These are phyloP conservation scores for Tulasnella calospora DNA, from an alignment of 768 basidiomycete genomes.

Conservation along the genomic window DNA sequence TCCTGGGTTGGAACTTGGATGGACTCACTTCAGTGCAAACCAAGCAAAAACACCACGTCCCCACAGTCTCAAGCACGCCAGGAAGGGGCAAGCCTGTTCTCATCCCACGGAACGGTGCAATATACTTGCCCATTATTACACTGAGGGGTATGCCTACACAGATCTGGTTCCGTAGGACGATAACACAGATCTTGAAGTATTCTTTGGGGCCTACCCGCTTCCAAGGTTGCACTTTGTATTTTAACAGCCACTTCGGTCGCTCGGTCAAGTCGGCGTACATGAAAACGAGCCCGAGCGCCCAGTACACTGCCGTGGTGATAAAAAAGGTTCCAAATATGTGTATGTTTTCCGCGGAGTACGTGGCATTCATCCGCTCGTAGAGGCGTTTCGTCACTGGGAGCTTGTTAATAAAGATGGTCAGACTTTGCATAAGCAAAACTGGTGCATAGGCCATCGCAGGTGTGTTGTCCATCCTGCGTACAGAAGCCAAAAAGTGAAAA, in stretches of 20 bases:
- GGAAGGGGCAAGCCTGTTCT: constrained; percentile 18
- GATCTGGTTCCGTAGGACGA: constrained; percentile 13
- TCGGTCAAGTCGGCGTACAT: constrained; percentile 21
- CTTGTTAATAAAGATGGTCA: constrained; percentile 13
- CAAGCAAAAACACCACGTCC: constrained; percentile 14
- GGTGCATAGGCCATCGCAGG: not conserved
- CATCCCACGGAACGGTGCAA: constrained; percentile 17
- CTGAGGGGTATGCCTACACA: not conserved
- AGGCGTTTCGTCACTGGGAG: not conserved
- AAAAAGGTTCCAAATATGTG: constrained; percentile 1
- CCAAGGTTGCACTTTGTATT: constrained; percentile 23
- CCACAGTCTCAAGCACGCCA: constrained; percentile 20
- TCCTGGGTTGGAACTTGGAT: not conserved
- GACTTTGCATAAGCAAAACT: not conserved
- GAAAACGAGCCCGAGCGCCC: constrained; percentile 3
- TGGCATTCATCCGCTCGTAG: constrained; percentile 11
- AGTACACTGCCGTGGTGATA: constrained; percentile 5
- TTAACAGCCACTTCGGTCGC: constrained; percentile 16
- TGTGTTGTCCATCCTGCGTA: constrained; percentile 12
- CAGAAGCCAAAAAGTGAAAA: not conserved
- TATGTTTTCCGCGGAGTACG: not conserved
- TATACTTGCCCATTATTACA: not conserved
- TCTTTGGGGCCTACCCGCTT: constrained; percentile 13
- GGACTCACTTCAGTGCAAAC: constrained; percentile 18
- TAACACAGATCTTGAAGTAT: constrained; percentile 17